A percentile compares a stretch with the other conserved stretches of the same genome.
phyloP scores from a whole-genome alignment of 2,329 filamentous ascomycete species.

The Aspergillus sp. region DNA sequence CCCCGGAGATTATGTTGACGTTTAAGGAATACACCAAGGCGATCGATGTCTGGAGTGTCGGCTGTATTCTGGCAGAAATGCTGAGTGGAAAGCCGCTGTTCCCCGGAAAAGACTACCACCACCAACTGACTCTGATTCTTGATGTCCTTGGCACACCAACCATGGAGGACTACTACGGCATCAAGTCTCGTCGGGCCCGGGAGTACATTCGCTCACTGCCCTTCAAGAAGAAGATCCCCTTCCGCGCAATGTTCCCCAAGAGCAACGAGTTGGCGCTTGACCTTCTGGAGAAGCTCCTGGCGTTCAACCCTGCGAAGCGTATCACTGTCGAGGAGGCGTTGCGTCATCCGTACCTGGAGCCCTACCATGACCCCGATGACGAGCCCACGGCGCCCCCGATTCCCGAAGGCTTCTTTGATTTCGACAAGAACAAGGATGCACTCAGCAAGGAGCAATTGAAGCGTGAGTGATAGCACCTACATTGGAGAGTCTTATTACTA shows the following conservation, averaged over 20 bases:
- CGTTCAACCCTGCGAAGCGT: conserved; percentile 98
- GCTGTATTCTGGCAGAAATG: conserved; percentile 98
- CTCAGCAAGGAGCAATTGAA: conserved; percentile 98
- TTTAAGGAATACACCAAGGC: conserved; percentile 99
- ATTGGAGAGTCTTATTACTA: conserved; percentile 6
- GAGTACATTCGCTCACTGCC: conserved; percentile 98
- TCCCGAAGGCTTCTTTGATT: conserved; percentile 98
- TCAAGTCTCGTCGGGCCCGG: conserved; percentile 94
- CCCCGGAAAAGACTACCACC: conserved; percentile 98
- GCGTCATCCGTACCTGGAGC: conserved; percentile 96
- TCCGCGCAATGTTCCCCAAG: conserved; percentile 96
- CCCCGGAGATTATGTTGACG: conserved; percentile 99
- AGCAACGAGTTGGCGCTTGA: conserved; percentile 97
- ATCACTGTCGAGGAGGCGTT: conserved; percentile 97
- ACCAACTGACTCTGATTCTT: conserved; percentile 94
- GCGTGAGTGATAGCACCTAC: conserved; percentile 51
- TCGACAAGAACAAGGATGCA: conserved; percentile 99
- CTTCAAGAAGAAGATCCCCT: conserved; percentile 99
- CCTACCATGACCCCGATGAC: conserved; percentile 97
- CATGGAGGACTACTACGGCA: conserved; percentile 99
- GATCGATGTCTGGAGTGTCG: conserved; percentile 98
- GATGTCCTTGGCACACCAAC: conserved; percentile 97
- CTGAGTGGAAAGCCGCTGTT: conserved; percentile 97
- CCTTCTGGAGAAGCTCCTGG: conserved; percentile 89
- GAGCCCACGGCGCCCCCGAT: conserved; percentile 96